Percentiles rank a stretch among this genome's conserved stretches.
phyloP scores from a whole-genome alignment of 352 stramenopile genomes.

The Thraustochytrium striatum region DNA sequence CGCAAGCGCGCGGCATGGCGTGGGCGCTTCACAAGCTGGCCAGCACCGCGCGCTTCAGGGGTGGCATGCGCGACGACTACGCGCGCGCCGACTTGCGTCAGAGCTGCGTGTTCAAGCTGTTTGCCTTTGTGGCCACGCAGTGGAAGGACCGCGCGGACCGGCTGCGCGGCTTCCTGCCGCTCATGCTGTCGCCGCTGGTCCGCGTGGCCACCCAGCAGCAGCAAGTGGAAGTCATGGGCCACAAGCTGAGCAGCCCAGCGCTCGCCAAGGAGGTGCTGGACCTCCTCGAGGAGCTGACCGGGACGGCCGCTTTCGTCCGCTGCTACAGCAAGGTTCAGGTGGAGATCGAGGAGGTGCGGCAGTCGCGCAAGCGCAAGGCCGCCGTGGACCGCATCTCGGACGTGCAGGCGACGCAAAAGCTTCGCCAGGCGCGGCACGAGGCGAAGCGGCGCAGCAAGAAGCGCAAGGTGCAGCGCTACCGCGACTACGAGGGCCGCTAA shows the following conservation, averaged over 20 bases:
- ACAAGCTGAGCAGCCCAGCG: slow-evolving; percentile 58
- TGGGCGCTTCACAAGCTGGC: slow-evolving; percentile 74
- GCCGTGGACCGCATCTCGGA: slow-evolving; percentile 71
- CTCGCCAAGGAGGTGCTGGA: slow-evolving; percentile 77
- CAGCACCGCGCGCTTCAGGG: slow-evolving; percentile 64
- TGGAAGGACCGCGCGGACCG: slow-evolving; percentile 58
- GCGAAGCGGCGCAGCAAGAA: slow-evolving; percentile 74
- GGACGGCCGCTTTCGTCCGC: slow-evolving; percentile 66
- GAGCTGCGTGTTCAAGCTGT: slow-evolving; percentile 72
- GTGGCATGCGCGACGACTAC: neutral
- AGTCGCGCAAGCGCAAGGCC: slow-evolving; percentile 67
- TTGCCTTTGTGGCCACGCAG: slow-evolving; percentile 67
- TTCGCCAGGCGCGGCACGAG: slow-evolving; percentile 77
- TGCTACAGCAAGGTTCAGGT: slow-evolving; percentile 75
- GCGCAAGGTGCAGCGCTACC: slow-evolving; percentile 69
- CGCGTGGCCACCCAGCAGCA: slow-evolving; percentile 56
- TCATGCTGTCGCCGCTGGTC: slow-evolving; percentile 76
- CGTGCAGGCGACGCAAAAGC: slow-evolving; percentile 66
- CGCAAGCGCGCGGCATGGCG: slow-evolving; percentile 60
- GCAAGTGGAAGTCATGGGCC: neutral
- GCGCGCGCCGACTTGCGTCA: slow-evolving; percentile 61
- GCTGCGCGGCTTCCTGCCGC: slow-evolving; percentile 64
- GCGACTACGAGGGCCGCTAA: neutral
- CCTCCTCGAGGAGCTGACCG: slow-evolving; percentile 71
- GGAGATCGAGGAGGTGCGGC: slow-evolving; percentile 69